Evolutionary conservation across 2,329 filamentous ascomycete genomes (phyloP).

Genomic region (Pseudofabraea citricarpa): DNA sequence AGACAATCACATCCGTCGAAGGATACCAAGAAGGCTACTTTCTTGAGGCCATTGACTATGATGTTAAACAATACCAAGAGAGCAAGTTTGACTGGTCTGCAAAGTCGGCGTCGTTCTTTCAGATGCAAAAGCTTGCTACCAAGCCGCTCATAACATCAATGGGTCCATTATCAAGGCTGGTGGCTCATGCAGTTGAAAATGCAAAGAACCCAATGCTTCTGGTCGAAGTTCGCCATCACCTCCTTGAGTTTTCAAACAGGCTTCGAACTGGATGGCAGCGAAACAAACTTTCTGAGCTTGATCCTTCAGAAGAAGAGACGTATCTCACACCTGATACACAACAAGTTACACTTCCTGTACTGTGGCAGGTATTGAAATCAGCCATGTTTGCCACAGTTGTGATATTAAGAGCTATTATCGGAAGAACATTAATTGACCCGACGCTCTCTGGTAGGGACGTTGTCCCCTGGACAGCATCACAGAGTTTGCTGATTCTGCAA

Average conservation of each 20-base stretch:
- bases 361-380: constrained; percentile 62
- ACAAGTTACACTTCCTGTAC: constrained; percentile 50
- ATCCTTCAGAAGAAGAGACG: constrained; percentile 52
- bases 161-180: constrained; percentile 57
- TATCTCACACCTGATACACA: constrained; percentile 54
- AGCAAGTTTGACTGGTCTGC: constrained; percentile 56
- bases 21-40: constrained; percentile 63
- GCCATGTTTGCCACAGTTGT: constrained; percentile 62
- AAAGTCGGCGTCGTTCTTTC: constrained; percentile 50
- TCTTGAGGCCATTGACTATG: constrained; percentile 55
- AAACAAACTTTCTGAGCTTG: constrained; percentile 63
- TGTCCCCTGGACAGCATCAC: constrained; percentile 55
- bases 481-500: constrained; percentile 58
- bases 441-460: constrained; percentile 43
- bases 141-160: constrained; percentile 55
- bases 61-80: constrained; percentile 45
- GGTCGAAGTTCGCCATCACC: constrained; percentile 42
- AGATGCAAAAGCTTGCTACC: constrained; percentile 49
- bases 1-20: constrained; percentile 52
- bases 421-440: constrained; percentile 51
- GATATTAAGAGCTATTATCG: constrained; percentile 53
- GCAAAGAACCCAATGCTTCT: constrained; percentile 39
- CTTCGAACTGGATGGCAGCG: constrained; percentile 62
- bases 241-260: constrained; percentile 38
- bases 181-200: constrained; percentile 57